Base-by-base conservation (phyloP, 139 green algal species). In the Coelastrella sp. region DNA sequence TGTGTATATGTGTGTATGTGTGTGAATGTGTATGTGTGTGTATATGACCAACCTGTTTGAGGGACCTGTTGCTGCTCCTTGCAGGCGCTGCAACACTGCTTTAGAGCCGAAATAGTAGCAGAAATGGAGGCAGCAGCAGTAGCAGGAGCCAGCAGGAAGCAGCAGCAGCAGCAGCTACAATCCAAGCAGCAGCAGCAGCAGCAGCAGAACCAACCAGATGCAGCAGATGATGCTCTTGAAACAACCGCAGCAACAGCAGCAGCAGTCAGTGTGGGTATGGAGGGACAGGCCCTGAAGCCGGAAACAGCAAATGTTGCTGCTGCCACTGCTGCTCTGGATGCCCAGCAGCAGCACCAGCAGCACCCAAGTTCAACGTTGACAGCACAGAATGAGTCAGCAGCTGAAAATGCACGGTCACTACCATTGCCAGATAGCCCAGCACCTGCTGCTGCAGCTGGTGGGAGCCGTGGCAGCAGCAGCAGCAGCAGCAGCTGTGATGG, bases 81-180 rank as follows among this genome's bases (percentile, higher is more conserved):
- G 66, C 83, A 88, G 83, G 83, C 83, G 19, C 35, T 88, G 66
- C 66, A 78, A 27, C 66, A 78, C 19, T 78, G 65, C 19, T 88
- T 88, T 22, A 88, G 66, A 57, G 83, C 83, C 22, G 83, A 88
- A 20, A 65, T 88, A 14, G 66, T 70, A 9, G 65, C 65, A 11
- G 83, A 88, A 24, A 66, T 78, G 49, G 66, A 88, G 35, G 15
- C n/a, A 27, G 83, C 66, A 61, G 82, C 82, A 63, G 82, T 61
- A 88, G 83, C 83, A 66, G 35, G 35, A 56, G 27, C 65, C 1
- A 57, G 14, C 15, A 49, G 83, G 19, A 79, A 15, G 19, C 83
- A 68, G 83, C 60, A 87, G 83, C 81, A 88, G 66, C 83, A 88
- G 82, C 15, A 65, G 80, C 80, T 58, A 6, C 80, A 73, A 7